A percentile compares a stretch with the other conserved stretches of the same genome.
phyloP scores from a whole-genome alignment of 805 yeast species.

The Saccharomyces cerevisiae region DNA sequence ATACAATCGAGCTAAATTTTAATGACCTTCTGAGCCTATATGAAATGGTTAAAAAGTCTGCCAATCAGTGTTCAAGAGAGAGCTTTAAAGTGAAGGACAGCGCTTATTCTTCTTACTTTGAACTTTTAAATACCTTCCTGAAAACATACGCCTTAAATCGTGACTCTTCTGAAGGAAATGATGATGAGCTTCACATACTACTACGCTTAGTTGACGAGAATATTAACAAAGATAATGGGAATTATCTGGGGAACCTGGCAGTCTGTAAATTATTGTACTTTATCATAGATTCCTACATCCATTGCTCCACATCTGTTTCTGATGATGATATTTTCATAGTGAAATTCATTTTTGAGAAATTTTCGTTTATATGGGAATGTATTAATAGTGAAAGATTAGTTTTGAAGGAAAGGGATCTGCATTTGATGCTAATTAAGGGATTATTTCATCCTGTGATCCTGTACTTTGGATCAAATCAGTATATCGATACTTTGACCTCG shows the following conservation, averaged over 20 bases:
- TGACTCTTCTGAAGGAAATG: background rate
- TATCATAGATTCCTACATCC: conserved; percentile 11
- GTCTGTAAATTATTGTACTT: conserved; percentile 13
- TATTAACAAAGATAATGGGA: conserved; percentile 20
- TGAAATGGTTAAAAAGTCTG: conserved; percentile 3
- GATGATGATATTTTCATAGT: conserved; percentile 8
- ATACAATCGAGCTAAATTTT: conserved; percentile 6
- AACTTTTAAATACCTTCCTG: conserved; percentile 15
- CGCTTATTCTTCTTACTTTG: conserved; percentile 22
- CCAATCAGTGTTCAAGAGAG: conserved; percentile 1
- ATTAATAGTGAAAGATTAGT: conserved; percentile 52
- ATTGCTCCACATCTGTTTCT: background rate
- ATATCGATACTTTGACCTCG: conserved; percentile 16
- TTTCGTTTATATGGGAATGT: conserved; percentile 48
- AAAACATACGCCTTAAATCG: conserved; percentile 13
- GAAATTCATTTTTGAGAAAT: conserved; percentile 27
- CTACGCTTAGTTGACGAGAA: conserved; percentile 14
- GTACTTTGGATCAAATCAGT: conserved; percentile 27
- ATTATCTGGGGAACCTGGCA: conserved; percentile 19
- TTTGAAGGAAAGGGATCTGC: conserved; percentile 57
- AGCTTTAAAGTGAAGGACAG: conserved; percentile 28
- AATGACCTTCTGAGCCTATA: conserved; percentile 12
- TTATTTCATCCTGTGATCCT: conserved; percentile 39
- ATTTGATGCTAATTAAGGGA: conserved; percentile 45
- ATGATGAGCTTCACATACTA: conserved; percentile 11